These are phyloP conservation scores for Neurospora sublineolata DNA, from an alignment of 495 filamentous ascomycete genomes.

Conservation along the genomic window DNA sequence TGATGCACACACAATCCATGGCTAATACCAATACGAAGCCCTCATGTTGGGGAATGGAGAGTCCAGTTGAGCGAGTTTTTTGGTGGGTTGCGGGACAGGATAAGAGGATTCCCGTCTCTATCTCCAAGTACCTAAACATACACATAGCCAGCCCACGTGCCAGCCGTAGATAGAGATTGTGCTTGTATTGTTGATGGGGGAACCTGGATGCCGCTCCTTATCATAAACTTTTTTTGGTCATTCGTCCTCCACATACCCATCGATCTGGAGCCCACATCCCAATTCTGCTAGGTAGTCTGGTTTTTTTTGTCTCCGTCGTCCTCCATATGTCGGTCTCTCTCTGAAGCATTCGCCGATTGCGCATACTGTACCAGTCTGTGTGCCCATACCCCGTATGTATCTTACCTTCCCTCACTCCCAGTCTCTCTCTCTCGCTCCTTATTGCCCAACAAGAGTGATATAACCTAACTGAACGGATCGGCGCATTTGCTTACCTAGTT, in stretches of 20 bases:
- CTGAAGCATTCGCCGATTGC: neutral
- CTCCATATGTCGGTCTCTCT: neutral
- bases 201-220: neutral
- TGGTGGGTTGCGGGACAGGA: neutral
- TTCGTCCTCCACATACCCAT: neutral
- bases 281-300: neutral
- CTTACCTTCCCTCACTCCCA: neutral
- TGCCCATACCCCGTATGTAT: neutral
- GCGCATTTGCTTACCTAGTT: neutral
- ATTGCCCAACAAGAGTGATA: neutral
- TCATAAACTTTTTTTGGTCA: neutral
- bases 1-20: neutral
- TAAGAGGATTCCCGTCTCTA: neutral
- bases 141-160: no score
- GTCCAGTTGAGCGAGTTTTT: neutral
- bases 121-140: neutral
- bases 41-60: neutral
- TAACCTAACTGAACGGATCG: neutral
- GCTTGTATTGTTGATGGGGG: neutral
- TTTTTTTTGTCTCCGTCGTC: neutral
- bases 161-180: neutral
- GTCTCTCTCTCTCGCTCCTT: neutral
- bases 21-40: neutral
- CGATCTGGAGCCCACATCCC: neutral
- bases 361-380: neutral